Evolutionary conservation across 2,329 filamentous ascomycete genomes (phyloP), one percentile per base, ranked within the genome.

Genomic region (Ascochyta pisi): DNA sequence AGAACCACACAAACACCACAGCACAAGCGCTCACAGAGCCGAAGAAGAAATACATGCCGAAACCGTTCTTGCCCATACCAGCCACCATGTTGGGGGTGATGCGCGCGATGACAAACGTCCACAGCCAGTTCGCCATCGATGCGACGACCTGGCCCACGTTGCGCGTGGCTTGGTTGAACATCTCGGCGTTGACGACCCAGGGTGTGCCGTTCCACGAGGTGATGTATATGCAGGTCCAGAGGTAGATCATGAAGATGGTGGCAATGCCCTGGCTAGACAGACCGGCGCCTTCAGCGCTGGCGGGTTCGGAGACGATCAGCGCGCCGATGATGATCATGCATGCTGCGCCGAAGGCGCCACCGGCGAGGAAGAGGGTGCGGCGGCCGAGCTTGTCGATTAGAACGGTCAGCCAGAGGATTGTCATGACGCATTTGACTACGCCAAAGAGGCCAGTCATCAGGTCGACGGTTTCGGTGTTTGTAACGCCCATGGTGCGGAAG

Each of bases 401-500:
- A 69, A 83, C 85, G 49, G 91, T 77, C 6, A 91, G 80, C 86
- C 88, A 92, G 58, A 91, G 48, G 37, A 91, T 73, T 0, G 89
- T 91, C 45, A 89, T 75, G 0, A 82, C 74, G 0, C 88, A 90
- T 79, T 91, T 91, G 10, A 57, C 86, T 1, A 91, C 86, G 46
- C 89, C 89, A 63, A 90, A 92, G 60, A 92, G 85, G 27, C 89
- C 90, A 0, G 90, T 92, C 0, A 89, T 90, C n/a, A 89, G 76
- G 58, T 89, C 80, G 22, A 81, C 80, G 4, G 81, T 82, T 49
- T 84, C 88, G 31, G 83, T 84, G 13, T 84, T 84, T 1, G 74
- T 81, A 13, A 90, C 77, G n/a, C 87, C 87, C 31, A 90, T 83
- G 15, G 81, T 83, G 55, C 81, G 82, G 79, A 92, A 91, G 8